Percentiles rank a stretch among this genome's conserved stretches.
phyloP scores from a whole-genome alignment of 768 basidiomycete genomes.

The Termitomyces sp. region DNA sequence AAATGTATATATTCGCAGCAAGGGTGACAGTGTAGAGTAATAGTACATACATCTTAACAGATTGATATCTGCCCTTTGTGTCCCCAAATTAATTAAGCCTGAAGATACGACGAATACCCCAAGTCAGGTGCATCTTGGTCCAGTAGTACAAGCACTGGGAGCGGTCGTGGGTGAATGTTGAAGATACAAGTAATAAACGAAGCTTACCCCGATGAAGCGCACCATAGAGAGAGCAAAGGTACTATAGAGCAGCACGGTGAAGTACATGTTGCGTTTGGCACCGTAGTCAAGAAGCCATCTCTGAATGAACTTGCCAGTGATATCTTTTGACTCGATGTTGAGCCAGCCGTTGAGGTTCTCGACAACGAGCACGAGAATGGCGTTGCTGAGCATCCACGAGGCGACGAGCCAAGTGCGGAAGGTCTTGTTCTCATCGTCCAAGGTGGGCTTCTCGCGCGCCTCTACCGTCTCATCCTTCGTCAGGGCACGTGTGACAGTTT shows the following conservation, averaged over 20 bases:
- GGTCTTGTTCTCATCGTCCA: constrained; percentile 80
- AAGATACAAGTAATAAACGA: neutral
- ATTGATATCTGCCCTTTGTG: neutral
- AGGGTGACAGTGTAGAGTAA: constrained; percentile 3
- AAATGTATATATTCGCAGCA: constrained; percentile 7
- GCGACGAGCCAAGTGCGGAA: constrained; percentile 80
- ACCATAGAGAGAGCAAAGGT: constrained; percentile 55
- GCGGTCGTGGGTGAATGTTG: neutral
- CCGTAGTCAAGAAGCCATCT: constrained; percentile 26
- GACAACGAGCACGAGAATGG: constrained; percentile 51
- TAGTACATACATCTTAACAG: neutral
- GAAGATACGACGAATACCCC: constrained; percentile 17
- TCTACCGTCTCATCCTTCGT: constrained; percentile 48
- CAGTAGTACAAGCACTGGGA: constrained; percentile 21
- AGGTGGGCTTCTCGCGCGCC: constrained; percentile 61
- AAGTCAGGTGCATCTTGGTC: constrained; percentile 16
- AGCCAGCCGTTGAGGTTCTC: constrained; percentile 52
- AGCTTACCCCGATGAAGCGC: constrained; percentile 55
- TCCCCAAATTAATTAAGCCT: constrained; percentile 13
- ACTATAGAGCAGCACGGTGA: constrained; percentile 57
- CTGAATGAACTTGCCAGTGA: constrained; percentile 29
- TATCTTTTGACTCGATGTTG: constrained; percentile 25
- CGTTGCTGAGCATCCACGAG: constrained; percentile 67
- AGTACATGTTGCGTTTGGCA: constrained; percentile 51
- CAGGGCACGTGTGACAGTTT: constrained; percentile 74